These are phyloP conservation scores for Diaporthe nobilis DNA, from an alignment of 2,329 filamentous ascomycete species.

Conservation along the genomic window DNA sequence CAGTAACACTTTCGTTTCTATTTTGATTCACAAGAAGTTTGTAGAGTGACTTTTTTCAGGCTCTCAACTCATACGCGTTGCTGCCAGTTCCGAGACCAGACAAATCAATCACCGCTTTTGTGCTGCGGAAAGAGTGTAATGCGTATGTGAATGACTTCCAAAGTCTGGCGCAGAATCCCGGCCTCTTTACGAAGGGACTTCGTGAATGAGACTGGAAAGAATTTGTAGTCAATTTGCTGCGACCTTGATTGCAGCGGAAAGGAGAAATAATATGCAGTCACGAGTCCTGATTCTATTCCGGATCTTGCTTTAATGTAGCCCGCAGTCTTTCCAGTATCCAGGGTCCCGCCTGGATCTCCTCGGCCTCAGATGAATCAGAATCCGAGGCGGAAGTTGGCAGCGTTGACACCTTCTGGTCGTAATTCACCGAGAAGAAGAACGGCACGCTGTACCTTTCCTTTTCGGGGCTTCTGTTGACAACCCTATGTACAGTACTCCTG, in stretches of 20 bases:
- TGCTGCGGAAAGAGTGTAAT: neutral
- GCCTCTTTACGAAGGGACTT: neutral
- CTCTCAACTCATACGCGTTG: neutral
- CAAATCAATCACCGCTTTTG: neutral
- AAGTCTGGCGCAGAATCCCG: neutral
- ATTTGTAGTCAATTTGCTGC: neutral
- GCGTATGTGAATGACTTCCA: neutral
- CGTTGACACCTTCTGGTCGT: constrained; percentile 33
- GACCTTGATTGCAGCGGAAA: neutral
- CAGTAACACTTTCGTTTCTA: neutral
- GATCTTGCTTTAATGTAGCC: constrained; percentile 14
- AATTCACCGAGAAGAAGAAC: constrained; percentile 41
- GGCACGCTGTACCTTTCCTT: constrained; percentile 38
- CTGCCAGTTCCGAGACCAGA: neutral
- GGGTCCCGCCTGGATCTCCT: constrained; percentile 25
- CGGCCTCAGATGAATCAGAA: neutral
- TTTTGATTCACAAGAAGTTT: neutral
- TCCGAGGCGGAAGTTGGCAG: constrained; percentile 49
- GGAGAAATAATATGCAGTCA: too few relatives aligned
- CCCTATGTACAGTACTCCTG: constrained; percentile 35
- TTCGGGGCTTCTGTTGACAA: constrained; percentile 24
- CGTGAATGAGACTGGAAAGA: too few relatives aligned
- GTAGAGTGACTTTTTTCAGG: neutral
- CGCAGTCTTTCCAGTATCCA: constrained; percentile 31
- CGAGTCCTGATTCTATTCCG: neutral